These are phyloP conservation scores for Gentiana macrophylla DNA, from an alignment of 257 asterid species.

Conservation along the genomic window DNA sequence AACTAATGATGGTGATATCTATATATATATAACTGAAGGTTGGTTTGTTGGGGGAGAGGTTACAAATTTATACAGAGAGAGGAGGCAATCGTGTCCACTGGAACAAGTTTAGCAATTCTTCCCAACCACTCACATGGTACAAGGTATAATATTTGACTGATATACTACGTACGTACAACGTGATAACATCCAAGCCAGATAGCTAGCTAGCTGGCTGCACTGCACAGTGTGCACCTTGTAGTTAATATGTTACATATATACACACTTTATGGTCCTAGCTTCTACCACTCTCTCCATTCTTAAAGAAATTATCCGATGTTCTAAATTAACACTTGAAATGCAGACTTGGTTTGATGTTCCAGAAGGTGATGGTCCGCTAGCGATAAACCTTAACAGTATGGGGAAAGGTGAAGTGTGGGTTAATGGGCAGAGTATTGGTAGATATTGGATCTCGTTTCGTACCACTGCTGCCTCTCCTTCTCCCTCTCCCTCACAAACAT, in stretches of 20 bases:
- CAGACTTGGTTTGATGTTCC: constrained; percentile 70
- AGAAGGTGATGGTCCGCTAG: constrained; percentile 49
- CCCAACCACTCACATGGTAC: constrained; percentile 74
- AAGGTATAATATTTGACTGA: constrained; percentile 32
- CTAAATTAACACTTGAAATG: neutral
- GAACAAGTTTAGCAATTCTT: constrained; percentile 27
- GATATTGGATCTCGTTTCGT: constrained; percentile 73
- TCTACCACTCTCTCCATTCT: neutral
- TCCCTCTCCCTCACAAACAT: constrained; percentile 37
- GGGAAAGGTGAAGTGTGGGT: constrained; percentile 88
- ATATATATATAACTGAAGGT: constrained; percentile 26
- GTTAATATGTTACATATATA: no score
- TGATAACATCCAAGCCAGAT: neutral
- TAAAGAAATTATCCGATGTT: neutral
- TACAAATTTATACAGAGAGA: constrained; percentile 35
- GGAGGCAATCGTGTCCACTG: constrained; percentile 36
- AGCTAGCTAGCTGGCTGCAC: no score
- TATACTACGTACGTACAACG: no score
- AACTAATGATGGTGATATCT: no score
- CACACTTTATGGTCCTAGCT: neutral
- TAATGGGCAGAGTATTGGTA: constrained; percentile 73
- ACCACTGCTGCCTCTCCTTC: constrained; percentile 24
- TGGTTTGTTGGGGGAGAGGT: constrained; percentile 69
- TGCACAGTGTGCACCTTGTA: no score
- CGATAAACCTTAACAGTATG: constrained; percentile 73